phyloP scores from a whole-genome alignment of 805 yeast genomes.

The Yarrowia divulgata region DNA sequence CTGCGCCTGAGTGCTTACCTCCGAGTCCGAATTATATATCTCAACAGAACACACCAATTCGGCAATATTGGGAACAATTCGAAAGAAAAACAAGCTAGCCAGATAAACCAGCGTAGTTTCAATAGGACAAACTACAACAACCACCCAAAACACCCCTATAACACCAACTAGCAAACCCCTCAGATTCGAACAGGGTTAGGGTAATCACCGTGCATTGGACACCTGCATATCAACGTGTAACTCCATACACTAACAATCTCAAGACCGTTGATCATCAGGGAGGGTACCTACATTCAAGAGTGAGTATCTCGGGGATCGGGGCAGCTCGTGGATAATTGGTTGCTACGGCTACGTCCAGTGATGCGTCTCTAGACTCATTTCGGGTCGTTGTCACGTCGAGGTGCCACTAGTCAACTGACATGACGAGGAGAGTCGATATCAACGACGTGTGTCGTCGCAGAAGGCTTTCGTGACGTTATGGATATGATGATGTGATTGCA shows the following conservation, averaged over 20 bases:
- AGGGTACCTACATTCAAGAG: slow-evolving; percentile 12
- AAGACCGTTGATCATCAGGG: background rate
- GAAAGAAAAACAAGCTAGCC: too few species aligned
- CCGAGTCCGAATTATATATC: background rate
- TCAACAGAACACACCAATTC: too few species aligned
- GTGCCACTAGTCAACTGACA: background rate
- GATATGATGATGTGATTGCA: background rate
- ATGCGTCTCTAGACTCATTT: background rate
- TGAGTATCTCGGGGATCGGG: slow-evolving; percentile 1
- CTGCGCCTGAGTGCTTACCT: background rate
- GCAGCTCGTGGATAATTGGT: background rate
- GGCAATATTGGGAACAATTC: too few species aligned
- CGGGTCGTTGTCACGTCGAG: background rate
- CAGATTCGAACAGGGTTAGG: slow-evolving; percentile 17
- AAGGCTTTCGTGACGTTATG: background rate
- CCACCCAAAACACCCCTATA: too few species aligned
- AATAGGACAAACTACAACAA: background rate
- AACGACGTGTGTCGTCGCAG: background rate
- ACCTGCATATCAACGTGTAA: slow-evolving; percentile 27
- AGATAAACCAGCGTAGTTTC: background rate
- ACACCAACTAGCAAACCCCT: slow-evolving; percentile 4
- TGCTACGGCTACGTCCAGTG: background rate
- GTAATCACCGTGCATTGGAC: background rate
- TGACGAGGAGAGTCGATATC: background rate
- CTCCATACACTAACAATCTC: slow-evolving; percentile 33